A percentile compares a stretch with the other conserved stretches of the same genome.
Evolutionary conservation across 148 eudicot species (phyloP).

Genomic region (Rhododendron henanense): DNA sequence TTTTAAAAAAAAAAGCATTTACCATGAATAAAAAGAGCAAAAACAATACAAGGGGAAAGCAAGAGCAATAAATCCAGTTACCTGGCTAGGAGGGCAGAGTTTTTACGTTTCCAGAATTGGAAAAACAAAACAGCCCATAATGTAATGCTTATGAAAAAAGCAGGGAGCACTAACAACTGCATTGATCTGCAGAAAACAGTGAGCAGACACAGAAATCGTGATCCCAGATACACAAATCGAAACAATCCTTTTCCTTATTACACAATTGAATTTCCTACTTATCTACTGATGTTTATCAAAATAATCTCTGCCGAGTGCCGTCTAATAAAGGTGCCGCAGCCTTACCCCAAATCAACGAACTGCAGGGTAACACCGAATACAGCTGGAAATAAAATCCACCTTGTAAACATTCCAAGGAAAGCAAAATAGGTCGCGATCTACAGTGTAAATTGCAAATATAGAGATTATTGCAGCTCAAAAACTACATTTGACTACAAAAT

Average conservation of each 20-base stretch:
- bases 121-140: constrained; percentile 87
- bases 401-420: constrained; percentile 91
- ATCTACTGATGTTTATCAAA: not conserved
- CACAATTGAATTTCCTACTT: not conserved
- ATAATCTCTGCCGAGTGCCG: not conserved
- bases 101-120: constrained; percentile 98
- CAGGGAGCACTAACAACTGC: constrained; percentile 71
- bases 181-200: constrained; percentile 46
- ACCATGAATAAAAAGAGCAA: not conserved
- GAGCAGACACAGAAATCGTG: constrained; percentile 5
- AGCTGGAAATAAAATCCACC: constrained; percentile 89
- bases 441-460: constrained; percentile 13
- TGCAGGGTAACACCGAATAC: constrained; percentile 60
- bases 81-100: constrained; percentile 72
- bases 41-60: not conserved
- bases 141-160: constrained; percentile 57
- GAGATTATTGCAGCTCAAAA: not conserved
- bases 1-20: not conserved
- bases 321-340: not conserved
- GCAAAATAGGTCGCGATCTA: constrained; percentile 91
- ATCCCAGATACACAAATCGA: not conserved
- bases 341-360: constrained; percentile 79
- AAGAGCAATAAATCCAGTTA: constrained; percentile 20
- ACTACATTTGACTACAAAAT: not conserved
- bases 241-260: not conserved